A percentile compares a stretch with the other conserved stretches of the same genome.
These are phyloP conservation scores for Diaporthe helianthi DNA, from an alignment of 2,329 filamentous ascomycete species.

Conservation along the genomic window DNA sequence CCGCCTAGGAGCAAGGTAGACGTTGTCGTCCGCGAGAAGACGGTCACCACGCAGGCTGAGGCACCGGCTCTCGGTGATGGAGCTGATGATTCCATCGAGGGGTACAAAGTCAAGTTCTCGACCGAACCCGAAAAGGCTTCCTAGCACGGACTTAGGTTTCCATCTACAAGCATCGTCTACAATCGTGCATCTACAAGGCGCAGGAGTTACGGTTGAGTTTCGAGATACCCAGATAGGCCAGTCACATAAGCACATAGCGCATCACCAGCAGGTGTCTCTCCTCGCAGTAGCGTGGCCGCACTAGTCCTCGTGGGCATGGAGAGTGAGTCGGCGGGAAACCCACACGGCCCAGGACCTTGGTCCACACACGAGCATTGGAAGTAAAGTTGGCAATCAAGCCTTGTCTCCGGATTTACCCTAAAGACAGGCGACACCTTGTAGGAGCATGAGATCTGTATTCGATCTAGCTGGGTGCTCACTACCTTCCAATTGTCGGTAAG, in stretches of 20 bases:
- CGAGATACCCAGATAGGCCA: conserved; percentile 30
- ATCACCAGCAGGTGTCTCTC: conserved; percentile 21
- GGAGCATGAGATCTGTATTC: conserved; percentile 65
- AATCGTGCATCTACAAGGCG: background rate
- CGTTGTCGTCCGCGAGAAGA: conserved; percentile 61
- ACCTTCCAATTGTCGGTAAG: conserved; percentile 54
- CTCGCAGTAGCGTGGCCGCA: background rate
- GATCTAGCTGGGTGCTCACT: conserved; percentile 66
- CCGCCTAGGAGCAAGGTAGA: conserved; percentile 47
- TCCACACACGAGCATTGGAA: conserved; percentile 30
- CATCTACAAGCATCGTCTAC: conserved; percentile 14
- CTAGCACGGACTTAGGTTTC: background rate
- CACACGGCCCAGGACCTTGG: conserved; percentile 16
- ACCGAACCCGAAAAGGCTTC: conserved; percentile 35
- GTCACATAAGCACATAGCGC: background rate
- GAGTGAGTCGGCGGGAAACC: background rate
- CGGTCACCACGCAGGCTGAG: conserved; percentile 47
- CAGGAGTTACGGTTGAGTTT: conserved; percentile 30
- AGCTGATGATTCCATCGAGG: conserved; percentile 54
- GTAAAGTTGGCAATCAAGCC: conserved; percentile 87
- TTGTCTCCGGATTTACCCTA: conserved; percentile 66
- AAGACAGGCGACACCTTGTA: conserved; percentile 90
- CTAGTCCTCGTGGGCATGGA: background rate
- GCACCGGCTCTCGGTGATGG: conserved; percentile 45
- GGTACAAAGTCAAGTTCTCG: conserved; percentile 54